Evolutionary conservation across 2,329 filamentous ascomycete genomes (phyloP), one percentile per base, ranked within the genome.

Genomic region (Colletotrichum sp.): DNA sequence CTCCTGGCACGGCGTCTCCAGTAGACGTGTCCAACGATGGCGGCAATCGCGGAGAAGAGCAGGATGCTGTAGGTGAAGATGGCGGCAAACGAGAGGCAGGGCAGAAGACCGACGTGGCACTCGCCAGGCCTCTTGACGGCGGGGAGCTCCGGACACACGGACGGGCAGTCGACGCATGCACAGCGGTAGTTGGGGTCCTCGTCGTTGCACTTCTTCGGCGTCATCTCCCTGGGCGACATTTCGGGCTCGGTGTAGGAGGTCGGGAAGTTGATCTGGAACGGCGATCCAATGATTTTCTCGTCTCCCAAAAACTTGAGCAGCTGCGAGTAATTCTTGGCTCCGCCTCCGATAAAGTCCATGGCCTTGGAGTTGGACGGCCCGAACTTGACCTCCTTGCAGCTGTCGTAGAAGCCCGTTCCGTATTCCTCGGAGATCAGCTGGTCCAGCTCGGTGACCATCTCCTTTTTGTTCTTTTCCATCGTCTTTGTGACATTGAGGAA

Each of bases 381-480:
- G 81, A 98, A 98, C 83, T 99, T 99, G 85, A 99, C 96, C 83
- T 99, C 96, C 85, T 98, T 98, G 88, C 97, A 99, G 86, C 97
- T 99, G 84, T 98, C 91, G 83, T 96, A 99, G 86, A 99, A 97
- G 2, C 94, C 96, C 10, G 91, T 89, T 58, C 95, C 96, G 83
- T 97, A 98, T 69, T 94, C 89, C 72, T 96, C 89, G 3, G 95
- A 95, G 79, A 98, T 92, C 7, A 98, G 87, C 81, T 98, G 96
- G 81, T 98, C 96, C 26, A 99, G 86, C 86, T 98, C 95, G 2
- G 94, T 95, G 16, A 98, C 96, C 71, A 84, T 84, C 3, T 82
- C 83, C 79, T 91, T 91, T 48, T 86, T 89, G 59, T 84, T 86
- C 82, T 92, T 95, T 26, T 90, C 84, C 77, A 91, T 90, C 0